Percentiles rank a stretch among this genome's conserved stretches.
Evolutionary conservation across 2,329 filamentous ascomycete genomes (phyloP).

Genomic region (Beauveria sp.): DNA sequence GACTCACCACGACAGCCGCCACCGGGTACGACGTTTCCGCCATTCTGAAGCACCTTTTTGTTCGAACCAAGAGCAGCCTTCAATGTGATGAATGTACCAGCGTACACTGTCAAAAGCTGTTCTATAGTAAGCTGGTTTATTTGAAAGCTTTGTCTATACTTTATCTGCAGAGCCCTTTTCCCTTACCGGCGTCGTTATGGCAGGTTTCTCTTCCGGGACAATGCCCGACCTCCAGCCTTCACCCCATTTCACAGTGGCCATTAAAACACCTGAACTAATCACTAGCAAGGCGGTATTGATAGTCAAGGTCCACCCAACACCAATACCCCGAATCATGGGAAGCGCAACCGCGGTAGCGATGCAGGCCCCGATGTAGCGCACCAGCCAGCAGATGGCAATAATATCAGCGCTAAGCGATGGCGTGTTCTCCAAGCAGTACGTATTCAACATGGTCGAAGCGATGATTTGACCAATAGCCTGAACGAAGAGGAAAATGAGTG

Average conservation of each 20-base stretch:
- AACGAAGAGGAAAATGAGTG: constrained; percentile 65
- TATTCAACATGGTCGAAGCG: constrained; percentile 68
- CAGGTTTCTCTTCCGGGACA: constrained; percentile 17
- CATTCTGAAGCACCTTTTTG: too few species aligned
- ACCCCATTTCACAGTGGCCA: constrained; percentile 32
- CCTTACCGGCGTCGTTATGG: neutral
- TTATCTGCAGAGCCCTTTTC: neutral
- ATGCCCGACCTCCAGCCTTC: constrained; percentile 31
- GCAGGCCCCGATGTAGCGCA: constrained; percentile 69
- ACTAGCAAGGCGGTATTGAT: constrained; percentile 39
- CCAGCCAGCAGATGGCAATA: constrained; percentile 71
- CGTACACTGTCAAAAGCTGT: neutral
- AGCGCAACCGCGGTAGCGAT: constrained; percentile 63
- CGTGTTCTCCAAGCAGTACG: constrained; percentile 79
- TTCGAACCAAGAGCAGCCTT: neutral
- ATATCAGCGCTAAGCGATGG: constrained; percentile 61
- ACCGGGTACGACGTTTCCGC: neutral
- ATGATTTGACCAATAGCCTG: constrained; percentile 70
- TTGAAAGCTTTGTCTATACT: neutral
- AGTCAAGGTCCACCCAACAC: constrained; percentile 75
- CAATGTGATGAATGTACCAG: neutral
- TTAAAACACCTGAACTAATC: constrained; percentile 27
- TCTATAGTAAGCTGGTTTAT: neutral
- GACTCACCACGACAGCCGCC: neutral
- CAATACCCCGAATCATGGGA: constrained; percentile 65